phyloP scores from a whole-genome alignment of 176 grass and related monocot species.

The Rhynchospora tenuis region DNA sequence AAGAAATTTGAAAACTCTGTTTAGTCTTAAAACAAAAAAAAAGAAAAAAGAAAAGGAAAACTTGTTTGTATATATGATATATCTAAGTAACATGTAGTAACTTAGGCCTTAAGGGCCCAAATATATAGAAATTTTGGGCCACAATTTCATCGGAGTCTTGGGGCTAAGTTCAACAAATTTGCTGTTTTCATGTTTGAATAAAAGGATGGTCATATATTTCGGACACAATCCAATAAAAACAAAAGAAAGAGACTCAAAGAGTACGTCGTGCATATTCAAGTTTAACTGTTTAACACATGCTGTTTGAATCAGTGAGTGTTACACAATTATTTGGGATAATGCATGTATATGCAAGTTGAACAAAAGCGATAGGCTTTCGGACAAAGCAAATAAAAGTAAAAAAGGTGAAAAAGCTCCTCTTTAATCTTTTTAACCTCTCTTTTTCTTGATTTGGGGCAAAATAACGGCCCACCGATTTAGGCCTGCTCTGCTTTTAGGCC shows the following conservation, averaged over 20 bases:
- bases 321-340: neutral
- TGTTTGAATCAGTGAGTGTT: neutral
- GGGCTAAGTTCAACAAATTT: neutral
- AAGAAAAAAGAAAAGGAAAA: no score
- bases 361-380: slow-evolving; percentile 22
- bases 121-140: neutral
- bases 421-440: slow-evolving; percentile 12
- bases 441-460: slow-evolving; percentile 1
- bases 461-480: slow-evolving; percentile 15
- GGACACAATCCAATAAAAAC: neutral
- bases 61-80: no score
- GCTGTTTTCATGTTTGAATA: neutral
- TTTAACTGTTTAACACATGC: neutral
- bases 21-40: neutral
- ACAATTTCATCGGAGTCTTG: neutral
- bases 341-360: neutral
- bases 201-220: neutral
- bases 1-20: neutral
- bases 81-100: neutral
- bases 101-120: neutral
- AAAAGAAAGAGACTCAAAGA: neutral
- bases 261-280: neutral
- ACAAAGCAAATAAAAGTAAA: slow-evolving; percentile 20
- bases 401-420: slow-evolving; percentile 15
- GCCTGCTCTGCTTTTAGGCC: slow-evolving; percentile 22